Percentiles rank a stretch among this genome's conserved stretches.
Evolutionary conservation across 1,284 basidiomycete species (phyloP).

Genomic region (Paramarasmius palmivorus): DNA sequence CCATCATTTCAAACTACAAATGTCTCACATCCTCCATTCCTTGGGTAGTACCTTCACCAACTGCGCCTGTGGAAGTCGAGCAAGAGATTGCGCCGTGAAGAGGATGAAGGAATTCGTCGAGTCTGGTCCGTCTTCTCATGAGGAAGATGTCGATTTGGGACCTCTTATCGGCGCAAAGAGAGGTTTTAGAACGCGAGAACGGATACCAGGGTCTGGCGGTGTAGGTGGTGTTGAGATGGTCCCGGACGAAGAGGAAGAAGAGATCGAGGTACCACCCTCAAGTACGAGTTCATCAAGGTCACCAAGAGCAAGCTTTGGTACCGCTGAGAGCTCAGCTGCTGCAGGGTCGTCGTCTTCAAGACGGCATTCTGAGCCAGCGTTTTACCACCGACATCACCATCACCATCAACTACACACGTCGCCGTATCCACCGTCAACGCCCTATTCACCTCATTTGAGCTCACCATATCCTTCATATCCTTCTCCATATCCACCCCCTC

Average conservation of each 20-base stretch:
- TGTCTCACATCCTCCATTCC: slow-evolving; percentile 72
- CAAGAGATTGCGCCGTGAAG: slow-evolving; percentile 64
- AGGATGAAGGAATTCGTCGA: slow-evolving; percentile 67
- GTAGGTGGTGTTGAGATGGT: slow-evolving; percentile 64
- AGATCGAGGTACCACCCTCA: background rate
- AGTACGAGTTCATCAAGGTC: background rate
- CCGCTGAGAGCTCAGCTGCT: slow-evolving; percentile 9
- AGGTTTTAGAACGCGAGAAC: slow-evolving; percentile 64
- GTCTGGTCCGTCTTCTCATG: background rate
- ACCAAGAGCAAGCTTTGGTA: background rate
- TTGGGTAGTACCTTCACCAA: slow-evolving; percentile 75
- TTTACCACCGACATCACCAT: background rate
- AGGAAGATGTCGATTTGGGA: slow-evolving; percentile 59
- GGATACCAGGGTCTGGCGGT: slow-evolving; percentile 53
- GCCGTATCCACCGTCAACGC: too few species aligned
- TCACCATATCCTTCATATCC: too few species aligned
- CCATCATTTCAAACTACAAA: slow-evolving; percentile 58
- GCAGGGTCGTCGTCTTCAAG: slow-evolving; percentile 4
- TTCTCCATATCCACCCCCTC: too few species aligned
- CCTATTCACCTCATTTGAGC: too few species aligned
- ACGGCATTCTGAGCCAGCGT: background rate
- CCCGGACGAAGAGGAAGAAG: slow-evolving; percentile 10
- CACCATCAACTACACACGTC: too few species aligned
- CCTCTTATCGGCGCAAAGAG: slow-evolving; percentile 67
- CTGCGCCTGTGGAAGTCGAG: slow-evolving; percentile 70